Evolutionary conservation across 495 filamentous ascomycete genomes (phyloP).

Genomic region (Penicillium soppii): DNA sequence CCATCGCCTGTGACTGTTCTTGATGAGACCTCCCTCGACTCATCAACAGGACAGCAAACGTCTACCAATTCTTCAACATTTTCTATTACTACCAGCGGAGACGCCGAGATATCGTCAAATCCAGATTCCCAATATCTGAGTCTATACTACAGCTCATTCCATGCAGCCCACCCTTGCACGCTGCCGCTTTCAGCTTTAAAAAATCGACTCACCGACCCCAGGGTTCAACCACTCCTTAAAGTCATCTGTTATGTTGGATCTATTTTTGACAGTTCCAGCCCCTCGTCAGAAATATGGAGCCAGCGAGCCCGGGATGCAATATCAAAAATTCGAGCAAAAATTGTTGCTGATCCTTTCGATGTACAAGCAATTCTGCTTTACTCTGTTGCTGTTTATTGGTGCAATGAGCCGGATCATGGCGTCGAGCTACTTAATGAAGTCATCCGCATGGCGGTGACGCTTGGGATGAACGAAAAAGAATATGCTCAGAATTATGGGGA

Average conservation of each 20-base stretch:
- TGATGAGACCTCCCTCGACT: neutral
- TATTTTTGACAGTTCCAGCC: conserved; percentile 9
- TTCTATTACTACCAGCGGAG: neutral
- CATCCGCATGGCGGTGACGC: conserved; percentile 13
- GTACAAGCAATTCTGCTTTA: conserved; percentile 24
- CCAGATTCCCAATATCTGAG: neutral
- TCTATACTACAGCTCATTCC: conserved; percentile 18
- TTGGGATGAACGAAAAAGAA: conserved; percentile 23
- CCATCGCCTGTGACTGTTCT: neutral
- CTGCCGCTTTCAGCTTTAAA: conserved; percentile 15
- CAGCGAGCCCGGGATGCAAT: neutral
- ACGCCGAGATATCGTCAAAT: neutral
- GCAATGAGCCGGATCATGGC: conserved; percentile 15
- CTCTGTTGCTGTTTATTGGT: conserved; percentile 25
- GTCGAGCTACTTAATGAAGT: conserved; percentile 15
- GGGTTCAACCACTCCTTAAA: conserved; percentile 6
- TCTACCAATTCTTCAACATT: neutral
- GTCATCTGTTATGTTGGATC: conserved; percentile 19
- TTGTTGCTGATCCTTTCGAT: conserved; percentile 12
- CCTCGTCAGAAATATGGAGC: neutral
- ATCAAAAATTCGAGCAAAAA: neutral
- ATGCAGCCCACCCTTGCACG: conserved; percentile 22
- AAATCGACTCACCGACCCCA: neutral
- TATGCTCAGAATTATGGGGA: conserved; percentile 9
- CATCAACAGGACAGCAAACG: neutral